Evolutionary conservation across 768 basidiomycete genomes (phyloP).

Genomic region (Exsudoporus frostii): DNA sequence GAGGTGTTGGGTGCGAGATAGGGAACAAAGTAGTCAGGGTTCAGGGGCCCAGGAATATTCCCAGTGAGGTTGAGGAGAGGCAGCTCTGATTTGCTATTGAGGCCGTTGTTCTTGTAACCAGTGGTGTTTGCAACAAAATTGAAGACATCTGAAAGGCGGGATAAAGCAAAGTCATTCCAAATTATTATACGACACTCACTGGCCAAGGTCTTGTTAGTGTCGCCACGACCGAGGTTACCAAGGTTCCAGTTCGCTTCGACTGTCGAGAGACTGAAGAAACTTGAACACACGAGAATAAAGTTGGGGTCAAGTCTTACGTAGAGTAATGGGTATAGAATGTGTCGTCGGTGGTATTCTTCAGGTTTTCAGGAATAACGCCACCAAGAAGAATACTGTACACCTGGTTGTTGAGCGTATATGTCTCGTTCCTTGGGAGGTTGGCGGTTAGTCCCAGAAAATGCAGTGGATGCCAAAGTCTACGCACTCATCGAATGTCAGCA

Average conservation of each 20-base stretch:
- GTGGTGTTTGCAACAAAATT: slow-evolving; percentile 45
- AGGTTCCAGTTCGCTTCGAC: slow-evolving; percentile 61
- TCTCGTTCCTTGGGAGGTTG: slow-evolving; percentile 20
- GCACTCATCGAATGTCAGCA: slow-evolving; percentile 62
- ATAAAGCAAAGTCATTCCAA: background rate
- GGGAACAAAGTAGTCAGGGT: slow-evolving; percentile 37
- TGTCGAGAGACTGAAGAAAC: slow-evolving; percentile 39
- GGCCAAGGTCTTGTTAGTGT: slow-evolving; percentile 42
- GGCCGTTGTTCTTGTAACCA: slow-evolving; percentile 41
- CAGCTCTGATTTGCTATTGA: slow-evolving; percentile 22
- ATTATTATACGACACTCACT: slow-evolving; percentile 3
- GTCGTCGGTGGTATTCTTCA: slow-evolving; percentile 45
- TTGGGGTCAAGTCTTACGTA: slow-evolving; percentile 13
- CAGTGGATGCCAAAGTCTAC: slow-evolving; percentile 16
- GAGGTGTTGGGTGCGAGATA: slow-evolving; percentile 38
- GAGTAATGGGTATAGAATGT: slow-evolving; percentile 62
- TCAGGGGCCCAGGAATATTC: slow-evolving; percentile 41
- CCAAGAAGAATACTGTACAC: slow-evolving; percentile 45
- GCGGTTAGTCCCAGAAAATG: background rate
- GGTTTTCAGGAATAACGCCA: slow-evolving; percentile 39
- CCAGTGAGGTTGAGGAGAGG: slow-evolving; percentile 39
- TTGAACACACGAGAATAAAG: background rate
- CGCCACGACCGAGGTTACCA: slow-evolving; percentile 52
- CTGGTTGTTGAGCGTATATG: slow-evolving; percentile 40
- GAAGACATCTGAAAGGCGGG: slow-evolving; percentile 42